Conservation (phyloP, 2,329 filamentous ascomycete genomes). For the Magnaporthiopsis poae region DNA sequence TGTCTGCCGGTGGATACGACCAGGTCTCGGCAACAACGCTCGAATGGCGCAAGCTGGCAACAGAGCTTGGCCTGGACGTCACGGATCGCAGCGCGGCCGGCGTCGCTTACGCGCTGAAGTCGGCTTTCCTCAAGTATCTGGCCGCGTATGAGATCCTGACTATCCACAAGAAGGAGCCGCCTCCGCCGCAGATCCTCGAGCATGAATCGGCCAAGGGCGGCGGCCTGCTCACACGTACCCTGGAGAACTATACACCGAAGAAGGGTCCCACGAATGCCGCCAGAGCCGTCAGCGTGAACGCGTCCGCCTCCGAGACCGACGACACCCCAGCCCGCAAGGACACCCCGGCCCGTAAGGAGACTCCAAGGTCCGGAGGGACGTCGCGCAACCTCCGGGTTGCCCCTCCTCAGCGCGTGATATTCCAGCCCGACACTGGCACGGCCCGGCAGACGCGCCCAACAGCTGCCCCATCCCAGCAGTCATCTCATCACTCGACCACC, state of each 20-base stretch:
- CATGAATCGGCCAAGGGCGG: constrained; percentile 79
- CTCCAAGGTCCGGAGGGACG: constrained; percentile 44
- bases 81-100: constrained; percentile 66
- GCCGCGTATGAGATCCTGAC: constrained; percentile 77
- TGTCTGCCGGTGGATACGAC: constrained; percentile 74
- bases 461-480: constrained; percentile 24
- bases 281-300: constrained; percentile 2
- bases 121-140: constrained; percentile 81
- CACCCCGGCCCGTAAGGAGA: constrained; percentile 43
- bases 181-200: constrained; percentile 79
- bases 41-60: constrained; percentile 71
- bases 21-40: constrained; percentile 74
- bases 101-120: constrained; percentile 78
- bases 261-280: constrained; percentile 28
- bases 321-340: constrained; percentile 49
- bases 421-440: constrained; percentile 67
- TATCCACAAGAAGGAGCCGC: constrained; percentile 68
- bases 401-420: constrained; percentile 74
- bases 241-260: constrained; percentile 55
- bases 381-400: constrained; percentile 65
- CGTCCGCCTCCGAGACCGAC: constrained; percentile 38
- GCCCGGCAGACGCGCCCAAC: constrained; percentile 53
- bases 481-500: constrained; percentile 27
- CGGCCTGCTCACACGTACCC: constrained; percentile 64
- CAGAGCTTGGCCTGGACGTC: constrained; percentile 56